Evolutionary conservation across 495 filamentous ascomycete species (phyloP).

Genomic region (Penicillium waksmanii): DNA sequence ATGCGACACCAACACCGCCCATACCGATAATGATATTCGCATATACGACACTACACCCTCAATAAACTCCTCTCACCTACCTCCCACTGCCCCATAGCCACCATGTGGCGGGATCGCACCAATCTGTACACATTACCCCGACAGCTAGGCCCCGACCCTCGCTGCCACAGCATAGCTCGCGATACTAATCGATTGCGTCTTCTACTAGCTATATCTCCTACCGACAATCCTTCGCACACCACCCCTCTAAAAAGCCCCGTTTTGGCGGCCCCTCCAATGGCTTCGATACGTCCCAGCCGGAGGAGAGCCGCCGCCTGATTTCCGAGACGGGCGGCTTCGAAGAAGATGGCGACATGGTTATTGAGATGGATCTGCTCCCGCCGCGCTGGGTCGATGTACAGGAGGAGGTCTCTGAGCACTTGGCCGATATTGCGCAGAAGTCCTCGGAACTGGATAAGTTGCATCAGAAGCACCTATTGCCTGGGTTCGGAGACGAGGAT

Average conservation of each 20-base stretch:
- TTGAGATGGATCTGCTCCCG: constrained; percentile 97
- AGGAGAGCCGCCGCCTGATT: constrained; percentile 87
- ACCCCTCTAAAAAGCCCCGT: constrained; percentile 82
- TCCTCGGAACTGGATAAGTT: constrained; percentile 84
- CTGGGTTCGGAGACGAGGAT: constrained; percentile 95
- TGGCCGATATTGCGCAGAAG: constrained; percentile 81
- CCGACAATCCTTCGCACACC: constrained; percentile 95
- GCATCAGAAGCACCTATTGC: constrained; percentile 95
- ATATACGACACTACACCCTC: constrained; percentile 6
- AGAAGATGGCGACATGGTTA: constrained; percentile 89
- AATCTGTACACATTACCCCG: constrained; percentile 70
- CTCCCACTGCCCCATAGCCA: constrained; percentile 38
- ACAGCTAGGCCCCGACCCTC: constrained; percentile 15
- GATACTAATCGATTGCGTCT: constrained; percentile 17
- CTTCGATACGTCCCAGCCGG: constrained; percentile 66
- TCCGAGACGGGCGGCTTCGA: constrained; percentile 72
- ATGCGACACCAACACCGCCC: too few species aligned
- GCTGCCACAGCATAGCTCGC: neutral
- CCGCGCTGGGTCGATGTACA: constrained; percentile 95
- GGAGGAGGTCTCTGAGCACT: constrained; percentile 84
- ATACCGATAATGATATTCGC: constrained; percentile 19
- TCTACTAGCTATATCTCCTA: constrained; percentile 88
- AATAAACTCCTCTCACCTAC: constrained; percentile 22
- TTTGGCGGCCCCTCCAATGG: constrained; percentile 72
- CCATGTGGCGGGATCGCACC: constrained; percentile 97